Evolutionary conservation across 1,139 yeast genomes (phyloP).

Genomic region (Zhuliangozyma parablackwelliae): DNA sequence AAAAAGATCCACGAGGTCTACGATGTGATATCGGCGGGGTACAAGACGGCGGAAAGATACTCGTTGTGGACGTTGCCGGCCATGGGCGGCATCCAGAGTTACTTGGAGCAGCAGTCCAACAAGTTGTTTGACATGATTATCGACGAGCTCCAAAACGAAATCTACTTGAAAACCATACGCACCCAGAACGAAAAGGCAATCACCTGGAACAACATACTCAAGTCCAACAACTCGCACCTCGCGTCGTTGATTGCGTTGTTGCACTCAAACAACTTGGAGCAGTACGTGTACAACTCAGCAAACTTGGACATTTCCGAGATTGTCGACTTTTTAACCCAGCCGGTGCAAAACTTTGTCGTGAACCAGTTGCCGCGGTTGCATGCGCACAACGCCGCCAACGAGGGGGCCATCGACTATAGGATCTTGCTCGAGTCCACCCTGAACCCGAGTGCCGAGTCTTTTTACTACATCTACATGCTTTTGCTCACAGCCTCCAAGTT

Average conservation of each 20-base stretch:
- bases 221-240: conserved; percentile 28
- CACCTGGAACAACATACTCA: conserved; percentile 27
- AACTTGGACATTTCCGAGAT: conserved; percentile 54
- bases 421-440: conserved; percentile 27
- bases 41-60: conserved; percentile 53
- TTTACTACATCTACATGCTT: conserved; percentile 51
- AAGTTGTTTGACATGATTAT: conserved; percentile 65
- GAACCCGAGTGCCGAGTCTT: conserved; percentile 41
- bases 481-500: conserved; percentile 58
- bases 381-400: conserved; percentile 14
- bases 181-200: conserved; percentile 7
- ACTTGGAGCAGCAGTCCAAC: conserved; percentile 60
- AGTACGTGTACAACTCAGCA: conserved; percentile 51
- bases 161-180: conserved; percentile 51
- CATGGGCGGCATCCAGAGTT: conserved; percentile 51
- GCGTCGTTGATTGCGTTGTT: conserved; percentile 34
- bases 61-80: conserved; percentile 62
- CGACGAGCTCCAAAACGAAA: conserved; percentile 71
- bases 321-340: conserved; percentile 43
- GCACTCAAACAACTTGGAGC: conserved; percentile 48
- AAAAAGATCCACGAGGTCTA: conserved; percentile 72
- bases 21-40: conserved; percentile 53
- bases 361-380: conserved; percentile 33
- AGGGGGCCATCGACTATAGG: conserved; percentile 25
- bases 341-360: conserved; percentile 33